Evolutionary conservation across 2,329 filamentous ascomycete genomes (phyloP).

Genomic region (Lasiodiplodia sp.): DNA sequence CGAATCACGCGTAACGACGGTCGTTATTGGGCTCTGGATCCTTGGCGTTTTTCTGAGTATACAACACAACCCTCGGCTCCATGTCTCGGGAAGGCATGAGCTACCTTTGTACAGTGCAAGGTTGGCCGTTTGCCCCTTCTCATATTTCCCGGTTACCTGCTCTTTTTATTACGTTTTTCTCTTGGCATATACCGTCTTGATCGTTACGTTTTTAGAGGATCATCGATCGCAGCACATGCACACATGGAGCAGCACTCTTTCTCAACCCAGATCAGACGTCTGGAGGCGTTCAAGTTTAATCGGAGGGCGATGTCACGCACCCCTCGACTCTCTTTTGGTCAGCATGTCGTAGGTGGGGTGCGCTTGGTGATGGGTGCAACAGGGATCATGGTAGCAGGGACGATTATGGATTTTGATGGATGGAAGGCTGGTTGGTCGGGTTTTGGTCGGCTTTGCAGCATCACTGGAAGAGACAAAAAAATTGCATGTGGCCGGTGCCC

Average conservation of each 20-base stretch:
- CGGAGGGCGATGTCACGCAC: neutral
- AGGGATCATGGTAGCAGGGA: neutral
- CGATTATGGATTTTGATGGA: neutral
- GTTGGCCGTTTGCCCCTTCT: neutral
- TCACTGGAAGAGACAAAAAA: slow-evolving; percentile 11
- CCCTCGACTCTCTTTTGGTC: slow-evolving; percentile 12
- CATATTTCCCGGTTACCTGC: neutral
- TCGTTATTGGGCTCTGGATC: neutral
- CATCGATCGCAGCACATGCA: neutral
- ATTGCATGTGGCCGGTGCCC: slow-evolving; percentile 23
- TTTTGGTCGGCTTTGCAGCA: neutral
- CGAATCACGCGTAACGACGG: neutral
- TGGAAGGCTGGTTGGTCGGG: neutral
- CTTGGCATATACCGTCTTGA: slow-evolving; percentile 13
- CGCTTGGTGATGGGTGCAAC: neutral
- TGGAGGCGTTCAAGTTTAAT: slow-evolving; percentile 1
- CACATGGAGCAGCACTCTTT: slow-evolving; percentile 1
- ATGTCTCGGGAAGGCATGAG: slow-evolving; percentile 1
- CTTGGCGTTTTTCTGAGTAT: neutral
- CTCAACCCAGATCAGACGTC: neutral
- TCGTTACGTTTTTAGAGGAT: slow-evolving; percentile 8
- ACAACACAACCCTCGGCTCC: neutral
- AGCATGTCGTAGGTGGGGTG: neutral
- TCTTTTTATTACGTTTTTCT: neutral
- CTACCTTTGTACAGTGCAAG: slow-evolving; percentile 1